Percentiles rank a stretch among this genome's conserved stretches.
Evolutionary conservation across 2,329 filamentous ascomycete species (phyloP).

Genomic region (Botrytis pseudocinerea): DNA sequence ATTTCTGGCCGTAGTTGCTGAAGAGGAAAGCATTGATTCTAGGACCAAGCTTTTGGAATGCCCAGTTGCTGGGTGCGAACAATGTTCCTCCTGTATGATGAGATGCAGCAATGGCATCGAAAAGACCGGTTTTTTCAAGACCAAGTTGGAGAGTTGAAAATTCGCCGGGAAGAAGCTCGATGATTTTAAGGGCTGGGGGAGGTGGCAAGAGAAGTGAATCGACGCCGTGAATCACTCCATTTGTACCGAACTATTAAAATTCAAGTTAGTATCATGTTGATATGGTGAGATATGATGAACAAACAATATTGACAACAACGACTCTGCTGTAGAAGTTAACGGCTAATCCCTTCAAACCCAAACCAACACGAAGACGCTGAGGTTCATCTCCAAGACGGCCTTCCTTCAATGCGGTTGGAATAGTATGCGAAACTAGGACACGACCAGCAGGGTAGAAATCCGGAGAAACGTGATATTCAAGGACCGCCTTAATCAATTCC

Average conservation of each 20-base stretch:
- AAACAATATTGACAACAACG: conserved; percentile 68
- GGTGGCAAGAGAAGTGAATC: conserved; percentile 77
- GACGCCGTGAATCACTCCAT: conserved; percentile 79
- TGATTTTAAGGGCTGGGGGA: conserved; percentile 61
- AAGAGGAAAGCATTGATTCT: conserved; percentile 83
- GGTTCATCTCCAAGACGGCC: conserved; percentile 60
- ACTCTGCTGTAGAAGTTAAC: conserved; percentile 79
- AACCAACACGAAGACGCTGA: conserved; percentile 71
- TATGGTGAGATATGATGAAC: conserved; percentile 34
- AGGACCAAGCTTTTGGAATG: conserved; percentile 74
- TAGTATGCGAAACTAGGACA: conserved; percentile 70
- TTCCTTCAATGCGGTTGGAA: conserved; percentile 67
- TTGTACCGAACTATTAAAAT: conserved; percentile 60
- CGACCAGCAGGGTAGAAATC: conserved; percentile 65
- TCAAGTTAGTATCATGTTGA: conserved; percentile 7
- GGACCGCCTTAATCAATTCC: conserved; percentile 66
- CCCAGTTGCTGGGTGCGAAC: conserved; percentile 78
- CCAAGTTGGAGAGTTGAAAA: conserved; percentile 81
- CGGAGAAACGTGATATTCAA: conserved; percentile 74
- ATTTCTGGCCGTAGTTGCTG: conserved; percentile 71
- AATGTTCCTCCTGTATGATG: conserved; percentile 66
- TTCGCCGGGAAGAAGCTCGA: conserved; percentile 63
- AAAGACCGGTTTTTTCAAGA: conserved; percentile 72
- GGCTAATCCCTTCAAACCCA: conserved; percentile 61
- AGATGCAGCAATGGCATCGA: conserved; percentile 57